Base-by-base conservation (phyloP, 208 protist species). In the Leishmania lainsoni region DNA sequence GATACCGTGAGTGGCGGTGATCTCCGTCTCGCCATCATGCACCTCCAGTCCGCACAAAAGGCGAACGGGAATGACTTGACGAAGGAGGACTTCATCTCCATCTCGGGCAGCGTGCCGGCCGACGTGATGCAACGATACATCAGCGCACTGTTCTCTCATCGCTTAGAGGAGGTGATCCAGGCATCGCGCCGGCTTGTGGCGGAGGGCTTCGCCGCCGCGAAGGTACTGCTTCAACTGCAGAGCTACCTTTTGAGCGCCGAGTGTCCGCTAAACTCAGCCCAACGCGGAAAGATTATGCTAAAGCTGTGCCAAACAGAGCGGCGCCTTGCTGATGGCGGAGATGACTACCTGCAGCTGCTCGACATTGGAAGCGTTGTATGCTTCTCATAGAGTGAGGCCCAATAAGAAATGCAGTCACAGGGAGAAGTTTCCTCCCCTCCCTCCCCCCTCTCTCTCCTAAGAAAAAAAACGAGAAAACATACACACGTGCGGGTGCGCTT, bases 21-120 rank as follows among this genome's bases (percentile, higher is more conserved):
- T 88, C 90, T 99, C 86, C 95, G 99, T 29, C 91, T 95, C 66
- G 98, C 98, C 29, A 99, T 99, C 70, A 99, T 98, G 80, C 92
- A 97, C 66, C 87, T 99, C 22, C 99, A 99, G 89, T 97, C 93
- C 0, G 95, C 96, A 17, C 88, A 92, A 39, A 94, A 92, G 69
- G 95, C 97, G 22, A 89, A 86, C 68, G 95, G 94, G 39, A 83
- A 81, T 51, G 91, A 98, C 68, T 81, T 99, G 29, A 79, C 75
- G 5, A 58, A 89, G 12, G 93, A 97, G 51, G 89, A 97, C 77
- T 98, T 99, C 80, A 89, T 95, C 12, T 80, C 89, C 56, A 89
- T 98, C 9, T 94, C 98, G 10, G 97, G 97, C 16, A 85, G 83
- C 42, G 87, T 99, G 14, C 97, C 98, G 17, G 68, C 76, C 26